Base-by-base conservation (phyloP, 2,329 filamentous ascomycete genomes). In the Verticillium zaregamsianum region DNA sequence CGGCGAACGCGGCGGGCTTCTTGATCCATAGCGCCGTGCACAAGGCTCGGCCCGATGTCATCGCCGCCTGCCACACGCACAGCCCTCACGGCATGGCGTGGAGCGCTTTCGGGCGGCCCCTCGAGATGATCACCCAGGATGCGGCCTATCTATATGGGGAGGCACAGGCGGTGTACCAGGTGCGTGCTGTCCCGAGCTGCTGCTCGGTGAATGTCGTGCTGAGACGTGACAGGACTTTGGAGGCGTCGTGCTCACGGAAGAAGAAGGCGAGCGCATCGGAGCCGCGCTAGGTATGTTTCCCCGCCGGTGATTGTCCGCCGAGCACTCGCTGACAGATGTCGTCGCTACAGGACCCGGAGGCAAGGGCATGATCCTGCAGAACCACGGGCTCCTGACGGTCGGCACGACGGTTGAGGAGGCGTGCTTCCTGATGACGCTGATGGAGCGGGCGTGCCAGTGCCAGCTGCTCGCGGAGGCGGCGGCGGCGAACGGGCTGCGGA, bases 401-500 rank as follows among this genome's bases (percentile, higher is more conserved):
- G 90, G 90, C 4, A 69, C 73, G 7, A 92, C 90, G 0, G 89
- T 92, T 2, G 90, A 92, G 69, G 90, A 92, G 73, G 90, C 90
- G 1, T 86, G 86, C 0, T 92, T 88, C 72, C 72, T 91, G 59
- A 90, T 91, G 70, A 86, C 85, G 0, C 75, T 89, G 55, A 80
- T 91, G 72, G 90, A 92, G 72, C 80, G 88, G 57, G 86, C 83
- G 56, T 92, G 90, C 71, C 81, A 86, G 61, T 82, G 90, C 35
- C 89, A 92, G 75, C 76, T 91, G 59, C 77, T 82, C 66, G 85
- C 87, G 40, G 90, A 92, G 74, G 88, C 89, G 0, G 89, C 90
- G 4, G 52, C 52, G 15, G 52, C 52, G 9, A 55, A 55, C 11
- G 52, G 52, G 11, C 12, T 28, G 25, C 25, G 28, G 12, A 55